Conservation (phyloP, 2,329 filamentous ascomycete genomes). For the Monosporascus sp. region DNA sequence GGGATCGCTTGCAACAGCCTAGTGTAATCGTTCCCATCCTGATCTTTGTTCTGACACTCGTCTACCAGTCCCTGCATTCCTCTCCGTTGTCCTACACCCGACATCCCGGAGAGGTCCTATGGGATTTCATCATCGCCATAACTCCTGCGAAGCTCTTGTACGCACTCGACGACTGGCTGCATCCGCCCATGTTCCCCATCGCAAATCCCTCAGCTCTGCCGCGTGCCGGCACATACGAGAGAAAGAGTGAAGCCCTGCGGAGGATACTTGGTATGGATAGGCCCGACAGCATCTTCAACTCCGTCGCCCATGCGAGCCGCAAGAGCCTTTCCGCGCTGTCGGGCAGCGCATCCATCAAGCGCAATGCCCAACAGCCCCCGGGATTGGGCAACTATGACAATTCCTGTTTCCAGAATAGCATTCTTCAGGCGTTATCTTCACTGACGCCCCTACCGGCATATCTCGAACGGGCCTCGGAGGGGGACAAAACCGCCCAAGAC, state of each 20-base stretch:
- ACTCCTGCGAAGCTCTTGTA: conserved; percentile 55
- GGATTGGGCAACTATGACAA: conserved; percentile 91
- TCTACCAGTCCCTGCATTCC: conserved; percentile 31
- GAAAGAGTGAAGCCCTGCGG: conserved; percentile 62
- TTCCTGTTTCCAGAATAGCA: conserved; percentile 96
- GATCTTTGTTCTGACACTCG: conserved; percentile 28
- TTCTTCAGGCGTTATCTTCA: conserved; percentile 79
- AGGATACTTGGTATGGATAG: conserved; percentile 57
- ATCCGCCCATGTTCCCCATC: conserved; percentile 38
- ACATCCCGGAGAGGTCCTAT: conserved; percentile 43
- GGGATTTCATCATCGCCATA: conserved; percentile 55
- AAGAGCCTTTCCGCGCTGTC: conserved; percentile 51
- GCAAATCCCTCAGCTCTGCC: conserved; percentile 30
- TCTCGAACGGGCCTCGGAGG: conserved; percentile 43
- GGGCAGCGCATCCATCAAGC: conserved; percentile 36
- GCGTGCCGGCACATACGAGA: conserved; percentile 41
- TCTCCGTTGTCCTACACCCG: conserved; percentile 26
- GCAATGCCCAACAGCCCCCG: conserved; percentile 42
- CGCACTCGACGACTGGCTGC: conserved; percentile 51
- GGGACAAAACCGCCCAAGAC: conserved; percentile 21
- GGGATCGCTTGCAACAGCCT: conserved; percentile 31
- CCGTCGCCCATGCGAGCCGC: conserved; percentile 54
- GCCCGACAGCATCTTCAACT: conserved; percentile 48
- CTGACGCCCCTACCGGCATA: conserved; percentile 66
- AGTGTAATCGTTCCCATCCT: conserved; percentile 30